A percentile compares a stretch with the other conserved stretches of the same genome.
Evolutionary conservation across 78 protist species (phyloP).

Genomic region (Planoprotostelium fungivorum): DNA sequence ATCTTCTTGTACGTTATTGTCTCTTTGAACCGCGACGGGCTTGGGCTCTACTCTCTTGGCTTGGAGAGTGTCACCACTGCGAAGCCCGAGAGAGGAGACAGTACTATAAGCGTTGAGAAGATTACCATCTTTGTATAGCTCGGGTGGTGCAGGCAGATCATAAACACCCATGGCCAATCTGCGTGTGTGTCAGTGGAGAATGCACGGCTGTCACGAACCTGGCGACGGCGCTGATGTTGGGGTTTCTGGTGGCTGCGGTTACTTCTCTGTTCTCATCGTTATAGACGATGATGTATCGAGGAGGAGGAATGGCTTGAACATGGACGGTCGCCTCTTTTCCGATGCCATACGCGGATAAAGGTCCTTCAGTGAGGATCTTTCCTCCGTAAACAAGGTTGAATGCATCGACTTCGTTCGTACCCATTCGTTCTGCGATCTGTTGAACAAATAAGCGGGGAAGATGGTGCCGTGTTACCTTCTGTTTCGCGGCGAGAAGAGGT

Average conservation of each 20-base stretch:
- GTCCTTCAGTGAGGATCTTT: neutral
- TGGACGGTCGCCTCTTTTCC: slow-evolving; percentile 51
- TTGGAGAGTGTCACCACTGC: neutral
- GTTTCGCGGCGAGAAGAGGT: neutral
- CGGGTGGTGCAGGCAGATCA: neutral
- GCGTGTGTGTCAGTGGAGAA: neutral
- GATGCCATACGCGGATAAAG: slow-evolving; percentile 20
- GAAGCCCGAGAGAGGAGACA: neutral
- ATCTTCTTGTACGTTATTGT: neutral
- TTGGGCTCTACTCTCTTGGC: neutral
- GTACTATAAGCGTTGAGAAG: neutral
- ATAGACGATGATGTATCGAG: neutral
- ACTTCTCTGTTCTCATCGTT: neutral
- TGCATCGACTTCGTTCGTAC: neutral
- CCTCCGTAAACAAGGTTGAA: neutral
- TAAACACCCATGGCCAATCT: neutral
- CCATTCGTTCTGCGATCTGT: neutral
- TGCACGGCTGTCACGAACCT: neutral
- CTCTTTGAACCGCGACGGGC: neutral
- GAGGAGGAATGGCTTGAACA: slow-evolving; percentile 11
- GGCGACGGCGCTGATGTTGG: neutral
- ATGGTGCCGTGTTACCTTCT: neutral
- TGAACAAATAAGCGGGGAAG: neutral
- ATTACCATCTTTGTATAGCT: neutral
- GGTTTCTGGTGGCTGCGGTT: neutral